Evolutionary conservation across 371 early-diverging fungal genomes (phyloP), one percentile per base, ranked within the genome.

Genomic region (Mucor piriformis): DNA sequence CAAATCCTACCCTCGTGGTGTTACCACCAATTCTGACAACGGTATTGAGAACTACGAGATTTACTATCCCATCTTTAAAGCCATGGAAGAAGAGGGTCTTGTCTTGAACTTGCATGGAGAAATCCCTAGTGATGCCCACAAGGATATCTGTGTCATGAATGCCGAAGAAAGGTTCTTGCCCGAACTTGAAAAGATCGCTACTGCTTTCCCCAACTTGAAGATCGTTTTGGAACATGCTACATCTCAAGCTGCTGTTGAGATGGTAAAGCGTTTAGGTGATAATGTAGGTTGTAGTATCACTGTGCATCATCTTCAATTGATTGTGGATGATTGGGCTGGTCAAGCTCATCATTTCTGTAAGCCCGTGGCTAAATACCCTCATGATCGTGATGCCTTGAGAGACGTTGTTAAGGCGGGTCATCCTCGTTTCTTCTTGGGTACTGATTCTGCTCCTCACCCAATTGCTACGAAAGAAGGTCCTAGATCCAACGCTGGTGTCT

Each of bases 191-290:
- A 82, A 92, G 61, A 84, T 98, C 46, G 95, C 95, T 71, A 49
- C 65, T 32, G 92, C 87, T 34, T 98, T 97, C 81, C 98, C 98
- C 24, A 87, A 87, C 47, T 85, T 98, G 42, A 88, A 91, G 64
- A 97, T 98, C 53, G 95, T 98, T 2, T 81, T 98, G 49, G 98
- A 98, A 75, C 98, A 98, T 62, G 97, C 96, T 6, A 96, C 98
- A 0, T 92, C 96, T 1, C 83, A 90, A 63, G 96, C 93, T 1
- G 95, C 97, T 8, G 94, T 98, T 3, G 93, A 96, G 6, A 86
- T 86, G 73, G 93, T 97, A 59, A 94, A 95, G 76, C 83, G 91
- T 5, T 76, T 95, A 34, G 96, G 96, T 23, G 86, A 87, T 35
- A 96, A 93, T 10, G 95, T 98, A 10, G 98, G 86, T 0, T 95